These are phyloP conservation scores for Cladophialophora chaetospira DNA, from an alignment of 2,329 filamentous ascomycete genomes.

Conservation along the genomic window DNA sequence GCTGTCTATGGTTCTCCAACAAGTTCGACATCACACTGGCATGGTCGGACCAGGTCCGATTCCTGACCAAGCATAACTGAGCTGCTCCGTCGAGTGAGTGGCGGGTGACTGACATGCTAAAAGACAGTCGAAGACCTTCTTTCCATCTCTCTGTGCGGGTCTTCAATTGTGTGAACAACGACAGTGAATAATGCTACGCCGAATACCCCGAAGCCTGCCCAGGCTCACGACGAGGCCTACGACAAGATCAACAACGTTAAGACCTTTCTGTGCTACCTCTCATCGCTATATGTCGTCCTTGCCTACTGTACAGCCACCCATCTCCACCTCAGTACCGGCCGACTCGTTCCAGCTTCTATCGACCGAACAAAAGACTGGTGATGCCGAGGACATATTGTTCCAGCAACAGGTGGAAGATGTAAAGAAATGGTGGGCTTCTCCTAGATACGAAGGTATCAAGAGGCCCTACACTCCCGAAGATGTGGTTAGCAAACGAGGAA, in stretches of 20 bases:
- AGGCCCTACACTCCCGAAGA: conserved; percentile 87
- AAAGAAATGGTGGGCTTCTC: conserved; percentile 84
- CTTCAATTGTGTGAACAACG: not conserved
- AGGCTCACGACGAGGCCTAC: conserved; percentile 20
- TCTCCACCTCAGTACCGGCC: conserved; percentile 63
- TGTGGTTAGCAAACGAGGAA: conserved; percentile 89
- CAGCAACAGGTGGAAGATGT: conserved; percentile 82
- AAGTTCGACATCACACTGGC: not conserved
- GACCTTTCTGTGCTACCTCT: conserved; percentile 10
- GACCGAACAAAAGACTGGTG: conserved; percentile 73
- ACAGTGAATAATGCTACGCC: conserved; percentile 21
- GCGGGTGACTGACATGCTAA: not conserved
- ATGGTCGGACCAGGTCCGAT: not conserved
- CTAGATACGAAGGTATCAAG: conserved; percentile 85
- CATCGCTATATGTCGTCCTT: conserved; percentile 58
- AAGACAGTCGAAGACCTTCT: not conserved
- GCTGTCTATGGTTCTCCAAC: not conserved
- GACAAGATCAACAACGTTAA: conserved; percentile 9
- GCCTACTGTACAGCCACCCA: conserved; percentile 59
- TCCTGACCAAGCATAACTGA: conserved; percentile 16
- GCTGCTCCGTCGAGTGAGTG: not conserved
- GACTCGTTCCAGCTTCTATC: conserved; percentile 86
- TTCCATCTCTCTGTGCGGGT: not conserved
- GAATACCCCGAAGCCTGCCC: conserved; percentile 25
- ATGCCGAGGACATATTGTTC: conserved; percentile 81